Conservation (phyloP, 768 basidiomycete species). For the Zangia roseola region DNA sequence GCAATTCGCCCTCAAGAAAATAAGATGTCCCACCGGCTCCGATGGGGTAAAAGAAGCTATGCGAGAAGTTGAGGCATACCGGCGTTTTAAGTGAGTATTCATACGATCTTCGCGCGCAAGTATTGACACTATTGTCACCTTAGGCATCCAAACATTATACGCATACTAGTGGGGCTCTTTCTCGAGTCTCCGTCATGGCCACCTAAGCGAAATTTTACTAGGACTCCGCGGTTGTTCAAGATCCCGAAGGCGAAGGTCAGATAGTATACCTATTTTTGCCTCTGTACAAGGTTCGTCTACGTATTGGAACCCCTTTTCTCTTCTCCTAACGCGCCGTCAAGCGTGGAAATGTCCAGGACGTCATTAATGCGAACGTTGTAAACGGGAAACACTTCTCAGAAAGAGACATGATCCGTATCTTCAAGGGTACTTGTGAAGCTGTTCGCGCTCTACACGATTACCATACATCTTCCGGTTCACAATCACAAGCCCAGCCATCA, state of each 20-base stretch:
- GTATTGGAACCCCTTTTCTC: neutral
- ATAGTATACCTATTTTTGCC: constrained; percentile 97
- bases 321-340: constrained; percentile 29
- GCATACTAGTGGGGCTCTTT: constrained; percentile 63
- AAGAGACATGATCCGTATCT: constrained; percentile 82
- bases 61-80: constrained; percentile 90
- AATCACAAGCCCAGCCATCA: constrained; percentile 22
- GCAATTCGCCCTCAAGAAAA: constrained; percentile 96
- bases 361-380: constrained; percentile 82
- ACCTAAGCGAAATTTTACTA: constrained; percentile 27
- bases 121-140: neutral
- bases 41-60: constrained; percentile 89
- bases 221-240: constrained; percentile 95
- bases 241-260: constrained; percentile 89
- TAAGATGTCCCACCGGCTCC: constrained; percentile 84
- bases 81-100: constrained; percentile 80
- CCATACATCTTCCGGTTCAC: constrained; percentile 44
- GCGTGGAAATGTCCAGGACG: constrained; percentile 94
- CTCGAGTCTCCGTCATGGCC: neutral
- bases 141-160: constrained; percentile 96
- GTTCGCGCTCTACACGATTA: constrained; percentile 94
- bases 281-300: constrained; percentile 70
- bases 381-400: constrained; percentile 85
- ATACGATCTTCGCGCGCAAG: neutral
- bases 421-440: constrained; percentile 93